Base-by-base conservation (phyloP, 805 yeast species). In the Wickerhamomyces xylosicus region DNA sequence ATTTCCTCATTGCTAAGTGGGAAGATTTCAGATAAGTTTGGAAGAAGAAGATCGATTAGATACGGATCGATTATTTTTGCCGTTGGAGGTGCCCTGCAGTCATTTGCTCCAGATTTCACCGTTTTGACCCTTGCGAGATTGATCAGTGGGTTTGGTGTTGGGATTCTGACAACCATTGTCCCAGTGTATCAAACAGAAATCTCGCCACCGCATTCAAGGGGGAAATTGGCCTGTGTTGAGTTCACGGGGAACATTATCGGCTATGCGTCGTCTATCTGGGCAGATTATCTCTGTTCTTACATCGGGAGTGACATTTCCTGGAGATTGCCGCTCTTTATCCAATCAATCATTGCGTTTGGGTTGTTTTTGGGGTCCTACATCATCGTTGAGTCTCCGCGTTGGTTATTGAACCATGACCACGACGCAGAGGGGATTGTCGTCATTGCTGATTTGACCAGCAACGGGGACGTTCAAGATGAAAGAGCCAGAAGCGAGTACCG, bases 171-270 rank as follows among this genome's bases (percentile, higher is more conserved):
- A 19, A 79, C 94, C 7, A 80, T 86, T 45, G 89, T 86, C 10
- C 95, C 95, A 1, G 78, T 85, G 37, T 86, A 85, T 59, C 95
- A 85, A 56, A 77, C 89, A 37, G 96, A 86, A 54, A 84, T 87
- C 37, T 76, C 89, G 6, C 95, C 95, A 1, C 81, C 87, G 19
- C 84, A 84, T 52, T 84, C 83, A 48, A 70, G 95, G 53, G 95
- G 95, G 2, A 72, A 76, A 51, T 65, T 85, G 39, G 95, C 90
- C 3, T 84, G 95, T 54, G 81, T 85, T 29, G 94, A 86, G 55
- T 87, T 85, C 59, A 79, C 94, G 0, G 94, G 95, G 10, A 86
- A 85, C 59, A 77, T 86, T 33, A 54, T 78, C 5, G 96, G 95
- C 5, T 87, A 85, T 57, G 72, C 85, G 2, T 63, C 80, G 17